Evolutionary conservation across 768 basidiomycete species (phyloP).

Genomic region (Kwoniella heveanensis): DNA sequence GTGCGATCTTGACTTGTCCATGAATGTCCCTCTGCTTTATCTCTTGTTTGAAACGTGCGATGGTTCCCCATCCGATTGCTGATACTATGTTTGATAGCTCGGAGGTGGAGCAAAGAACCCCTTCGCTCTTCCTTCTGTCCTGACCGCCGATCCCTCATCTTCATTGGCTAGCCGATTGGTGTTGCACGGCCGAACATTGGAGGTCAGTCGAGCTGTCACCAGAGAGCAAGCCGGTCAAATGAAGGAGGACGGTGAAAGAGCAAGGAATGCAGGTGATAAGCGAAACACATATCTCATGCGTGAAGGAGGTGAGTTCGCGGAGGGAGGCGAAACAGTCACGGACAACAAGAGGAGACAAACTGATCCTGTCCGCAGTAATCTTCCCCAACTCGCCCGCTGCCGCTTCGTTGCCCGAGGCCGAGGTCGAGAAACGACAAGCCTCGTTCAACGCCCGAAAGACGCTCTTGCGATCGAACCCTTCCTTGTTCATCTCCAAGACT

Average conservation of each 20-base stretch:
- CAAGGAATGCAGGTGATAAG: slow-evolving; percentile 85
- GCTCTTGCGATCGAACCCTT: slow-evolving; percentile 86
- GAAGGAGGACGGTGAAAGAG: slow-evolving; percentile 76
- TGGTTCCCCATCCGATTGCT: no score
- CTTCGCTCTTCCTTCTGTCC: slow-evolving; percentile 80
- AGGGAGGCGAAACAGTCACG: no score
- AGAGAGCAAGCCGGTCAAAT: slow-evolving; percentile 83
- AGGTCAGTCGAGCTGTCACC: slow-evolving; percentile 86
- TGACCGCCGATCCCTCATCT: slow-evolving; percentile 91
- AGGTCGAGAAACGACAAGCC: slow-evolving; percentile 79
- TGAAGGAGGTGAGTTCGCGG: slow-evolving; percentile 76
- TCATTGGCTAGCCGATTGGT: slow-evolving; percentile 78
- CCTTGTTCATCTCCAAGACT: slow-evolving; percentile 89
- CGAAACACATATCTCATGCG: slow-evolving; percentile 92
- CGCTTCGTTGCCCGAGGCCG: slow-evolving; percentile 67
- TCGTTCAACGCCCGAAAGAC: slow-evolving; percentile 83
- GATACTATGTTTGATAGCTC: slow-evolving; percentile 20
- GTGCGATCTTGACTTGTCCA: slow-evolving; percentile 20
- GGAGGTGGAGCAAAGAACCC: slow-evolving; percentile 65
- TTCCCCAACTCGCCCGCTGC: slow-evolving; percentile 84
- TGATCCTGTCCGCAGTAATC: slow-evolving; percentile 65
- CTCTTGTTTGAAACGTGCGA: no score
- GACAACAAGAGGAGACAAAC: no score
- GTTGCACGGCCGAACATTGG: slow-evolving; percentile 87
- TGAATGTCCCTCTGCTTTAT: no score